Conservation (phyloP, 805 yeast genomes). For the Saccharomycodes ludwigii region DNA sequence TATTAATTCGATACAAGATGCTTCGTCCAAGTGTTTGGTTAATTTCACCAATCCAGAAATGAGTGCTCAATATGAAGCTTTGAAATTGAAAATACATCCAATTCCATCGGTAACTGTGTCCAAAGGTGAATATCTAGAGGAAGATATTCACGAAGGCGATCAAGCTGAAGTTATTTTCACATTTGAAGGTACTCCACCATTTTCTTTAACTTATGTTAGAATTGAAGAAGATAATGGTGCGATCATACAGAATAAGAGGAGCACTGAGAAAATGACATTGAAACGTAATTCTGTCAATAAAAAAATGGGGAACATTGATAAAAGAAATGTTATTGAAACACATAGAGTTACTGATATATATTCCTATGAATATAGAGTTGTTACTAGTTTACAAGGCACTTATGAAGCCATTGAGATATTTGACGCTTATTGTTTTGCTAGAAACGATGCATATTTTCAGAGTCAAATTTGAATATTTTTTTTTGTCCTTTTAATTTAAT, state of each 20-base stretch:
- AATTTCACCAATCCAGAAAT: conserved; percentile 34
- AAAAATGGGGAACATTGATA: conserved; percentile 27
- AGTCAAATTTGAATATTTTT: too few species aligned
- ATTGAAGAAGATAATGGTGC: conserved; percentile 31
- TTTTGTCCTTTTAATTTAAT: too few species aligned
- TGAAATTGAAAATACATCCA: conserved; percentile 35
- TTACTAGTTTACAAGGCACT: conserved; percentile 80
- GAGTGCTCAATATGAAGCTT: conserved; percentile 20
- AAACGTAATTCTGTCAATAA: too few species aligned
- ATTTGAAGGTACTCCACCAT: conserved; percentile 85
- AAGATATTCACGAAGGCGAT: conserved; percentile 90
- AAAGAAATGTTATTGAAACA: conserved; percentile 49
- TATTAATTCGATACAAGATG: conserved; percentile 59
- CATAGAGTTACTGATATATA: conserved; percentile 47
- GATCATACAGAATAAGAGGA: too few species aligned
- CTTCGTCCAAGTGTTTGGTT: conserved; percentile 60
- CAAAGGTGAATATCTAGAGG: conserved; percentile 63
- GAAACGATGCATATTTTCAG: conserved; percentile 27
- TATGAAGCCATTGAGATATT: conserved; percentile 86
- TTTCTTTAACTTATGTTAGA: conserved; percentile 72
- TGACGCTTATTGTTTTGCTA: conserved; percentile 64
- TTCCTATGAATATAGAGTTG: conserved; percentile 54
- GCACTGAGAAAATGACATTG: too few species aligned
- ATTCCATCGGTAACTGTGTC: conserved; percentile 72
- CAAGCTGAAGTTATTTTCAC: conserved; percentile 76